Base-by-base conservation (phyloP, 768 basidiomycete species). In the Tulasnella calospora region DNA sequence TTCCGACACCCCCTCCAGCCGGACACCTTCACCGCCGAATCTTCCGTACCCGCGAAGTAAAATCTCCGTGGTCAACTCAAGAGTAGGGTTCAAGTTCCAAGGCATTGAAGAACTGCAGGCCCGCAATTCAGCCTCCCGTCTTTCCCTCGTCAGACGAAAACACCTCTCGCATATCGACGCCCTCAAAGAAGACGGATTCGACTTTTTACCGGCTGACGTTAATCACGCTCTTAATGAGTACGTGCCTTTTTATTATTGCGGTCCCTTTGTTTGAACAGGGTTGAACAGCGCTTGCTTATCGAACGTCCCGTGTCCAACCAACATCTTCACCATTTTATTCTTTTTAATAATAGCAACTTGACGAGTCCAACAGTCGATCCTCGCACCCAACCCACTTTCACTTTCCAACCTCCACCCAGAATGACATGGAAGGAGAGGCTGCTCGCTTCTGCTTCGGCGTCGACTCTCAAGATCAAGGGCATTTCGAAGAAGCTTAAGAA, bases 401-500 rank as follows among this genome's bases (percentile, higher is more conserved):
- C 36, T 21, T 33, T 71, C 35, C 40, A 71, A 40, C 36, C 38
- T 13, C 5, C 12, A 71, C 70, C 70, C 4, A 38, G 36, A 19
- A 72, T 72, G 71, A 46, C 36, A 40, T 76, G 75, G 75, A 76
- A 55, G 36, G 75, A 76, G 23, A 47, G 75, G 21, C 35, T 76
- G 17, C 41, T 76, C 51, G 75, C 75, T 51, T 61, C 75, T 17
- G 75, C 75, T 33, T 61, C 75, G 33, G 75, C 75, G 27, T 76
- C 75, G 21, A 76, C 75, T 38, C 47, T 76, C 57, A 76, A 69
- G 41, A 76, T 76, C 36, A 55, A 46, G 27, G 75, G 75, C 8
- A 61, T 76, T 8, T 40, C 30, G 13, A 76, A 76, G 75, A 76
- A 76, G 57, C 75, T 76, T 35, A 51, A 61, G 36, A 76, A 76